Base-by-base conservation (phyloP, 2,329 filamentous ascomycete genomes). In the Fusarium sp. region DNA sequence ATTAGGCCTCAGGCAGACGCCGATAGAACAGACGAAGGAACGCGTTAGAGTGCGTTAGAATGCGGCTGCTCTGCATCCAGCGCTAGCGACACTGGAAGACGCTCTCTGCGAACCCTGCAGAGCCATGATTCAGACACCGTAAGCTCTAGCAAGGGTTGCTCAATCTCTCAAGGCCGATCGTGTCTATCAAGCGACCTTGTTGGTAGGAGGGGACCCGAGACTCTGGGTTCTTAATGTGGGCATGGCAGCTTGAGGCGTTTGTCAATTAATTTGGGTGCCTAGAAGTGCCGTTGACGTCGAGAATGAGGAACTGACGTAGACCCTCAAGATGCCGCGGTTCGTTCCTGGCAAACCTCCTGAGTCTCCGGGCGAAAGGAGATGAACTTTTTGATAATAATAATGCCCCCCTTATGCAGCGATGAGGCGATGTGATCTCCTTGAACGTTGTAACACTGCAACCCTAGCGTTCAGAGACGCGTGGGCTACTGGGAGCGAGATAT, bases 361-460 rank as follows among this genome's bases (percentile, higher is more conserved):
- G 9, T 4, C 11, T 40, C 35, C 56, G 56, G 56, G 16, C 35
- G 25, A 59, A 59, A 35, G 56, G 56, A 59, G 18, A 40, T 59
- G 56, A 40, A 16, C 16, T 10, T 13, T 10, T 38, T 56, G 52
- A 35, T 25, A 36, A 25, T 25, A 38, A 58, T 56, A 35, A 58
- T 36, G 18, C 4, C 33, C 22, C 22, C 33, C 6, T 58, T 58
- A 59, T 59, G 35, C 56, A 40, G 22, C 35, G n/a, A 58, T 58
- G 56, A 38, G 56, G 33, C 25, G 35, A 59, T 16, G 16, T 38
- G 35, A 40, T 25, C 22, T 40, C 25, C 35, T 40, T 40, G 35
- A 40, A n/a, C 22, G 56, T 38, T 20, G 56, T 59, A 40, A 59
- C 56, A 59, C 22, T 59, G 56, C 35, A 59, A 59, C 56, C 56